Base-by-base conservation (phyloP, 441 rosid species). In the Gossypium lobatum region DNA sequence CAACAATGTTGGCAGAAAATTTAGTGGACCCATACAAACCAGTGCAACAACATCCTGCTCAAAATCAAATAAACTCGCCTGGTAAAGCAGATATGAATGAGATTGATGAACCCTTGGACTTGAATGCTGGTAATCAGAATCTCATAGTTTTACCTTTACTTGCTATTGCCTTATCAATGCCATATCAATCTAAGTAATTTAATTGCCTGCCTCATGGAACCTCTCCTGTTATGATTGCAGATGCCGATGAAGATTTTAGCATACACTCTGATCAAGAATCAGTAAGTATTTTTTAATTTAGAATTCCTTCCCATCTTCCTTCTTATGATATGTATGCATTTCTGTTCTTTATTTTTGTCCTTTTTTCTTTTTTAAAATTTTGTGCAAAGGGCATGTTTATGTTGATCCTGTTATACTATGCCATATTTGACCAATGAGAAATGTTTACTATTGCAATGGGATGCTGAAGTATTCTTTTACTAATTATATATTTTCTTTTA, bases 1-100 rank as follows among this genome's bases (percentile, higher is more conserved):
- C 99, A 72, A 93, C 97, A 60, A 96, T 96, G 99, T 83, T 96
- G 73, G 99, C 99, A 34, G 99, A 96, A 90, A 96, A 96, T 83
- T 86, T 96, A 66, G 91, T 80, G 75, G 97, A 93, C 65, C 78
- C 85, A 23, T 64, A 54, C 72, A 85, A 80, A 73, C 88, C 83
- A 39, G 75, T 72, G 64, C 86, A 80, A 73, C 89, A 74, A 42
- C 28, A 75, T 82, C 55, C 84, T 72, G 57, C 76, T 23, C 75
- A 54, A 72, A 74, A 80, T 77, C 75, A 78, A 71, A 71, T 75
- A 25, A 78, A 68, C 72, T 79, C 76, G 6, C 73, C 80, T 31
- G 79, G 71, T 82, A 80, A 79, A 76, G 81, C 64, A 34, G 84
- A 87, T 72, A 81, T 77, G 74, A 78, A 76, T 70, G 71, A 50